Evolutionary conservation across 2,329 filamentous ascomycete genomes (phyloP).

Genomic region (Phaeosphaeria sp.): DNA sequence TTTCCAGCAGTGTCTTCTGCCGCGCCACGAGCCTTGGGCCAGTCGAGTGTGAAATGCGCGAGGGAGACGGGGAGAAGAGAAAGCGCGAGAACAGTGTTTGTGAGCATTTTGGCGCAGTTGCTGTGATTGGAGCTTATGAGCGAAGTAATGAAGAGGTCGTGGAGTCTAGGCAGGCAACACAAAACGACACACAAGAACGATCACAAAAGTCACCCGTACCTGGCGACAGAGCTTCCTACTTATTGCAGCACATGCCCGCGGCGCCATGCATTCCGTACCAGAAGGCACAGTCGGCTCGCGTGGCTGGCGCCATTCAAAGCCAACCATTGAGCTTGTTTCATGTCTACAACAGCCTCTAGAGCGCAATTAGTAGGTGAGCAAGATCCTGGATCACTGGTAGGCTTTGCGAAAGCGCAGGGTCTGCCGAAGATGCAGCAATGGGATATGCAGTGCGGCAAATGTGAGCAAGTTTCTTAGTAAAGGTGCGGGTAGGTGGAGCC

Average conservation of each 20-base stretch:
- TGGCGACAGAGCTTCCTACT: conserved; percentile 27
- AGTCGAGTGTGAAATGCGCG: conserved; percentile 64
- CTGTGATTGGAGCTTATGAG: not conserved
- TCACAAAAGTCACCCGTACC: no score
- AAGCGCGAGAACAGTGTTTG: conserved; percentile 45
- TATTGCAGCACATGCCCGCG: conserved; percentile 30
- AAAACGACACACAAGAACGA: conserved; percentile 3
- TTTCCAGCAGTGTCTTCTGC: conserved; percentile 54
- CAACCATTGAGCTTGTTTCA: conserved; percentile 22
- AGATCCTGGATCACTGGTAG: conserved; percentile 25
- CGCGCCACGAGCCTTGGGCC: conserved; percentile 59
- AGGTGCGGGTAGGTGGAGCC: conserved; percentile 17
- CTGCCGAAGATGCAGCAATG: conserved; percentile 10
- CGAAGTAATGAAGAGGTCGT: not conserved
- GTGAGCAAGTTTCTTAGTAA: conserved; percentile 44
- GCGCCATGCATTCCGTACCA: conserved; percentile 35
- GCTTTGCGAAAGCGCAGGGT: conserved; percentile 17
- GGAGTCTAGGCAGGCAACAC: not conserved
- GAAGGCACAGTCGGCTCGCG: conserved; percentile 15
- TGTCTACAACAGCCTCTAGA: conserved; percentile 15
- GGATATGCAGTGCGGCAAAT: conserved; percentile 5
- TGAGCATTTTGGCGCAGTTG: conserved; percentile 35
- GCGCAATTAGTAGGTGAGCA: conserved; percentile 26
- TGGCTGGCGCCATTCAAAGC: conserved; percentile 29
- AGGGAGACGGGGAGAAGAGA: conserved; percentile 54